Evolutionary conservation across 768 basidiomycete genomes (phyloP), one percentile per base, ranked within the genome.

Genomic region (Xerocomus spinulosus): DNA sequence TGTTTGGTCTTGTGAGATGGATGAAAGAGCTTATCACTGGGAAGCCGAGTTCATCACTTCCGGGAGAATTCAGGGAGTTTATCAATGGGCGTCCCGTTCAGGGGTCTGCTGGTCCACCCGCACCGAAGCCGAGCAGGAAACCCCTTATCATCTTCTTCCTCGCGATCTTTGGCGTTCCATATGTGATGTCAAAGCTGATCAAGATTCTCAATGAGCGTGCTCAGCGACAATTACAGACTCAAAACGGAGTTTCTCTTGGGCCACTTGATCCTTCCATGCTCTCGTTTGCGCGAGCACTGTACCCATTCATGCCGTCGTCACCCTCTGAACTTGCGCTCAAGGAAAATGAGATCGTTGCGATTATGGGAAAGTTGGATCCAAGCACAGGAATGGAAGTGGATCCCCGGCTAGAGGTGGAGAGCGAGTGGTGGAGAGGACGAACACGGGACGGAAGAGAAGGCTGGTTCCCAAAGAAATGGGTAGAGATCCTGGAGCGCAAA

Each of bases 401-500:
- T 53, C 81, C 83, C 3, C 69, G 85, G 20, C 70, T 83, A 17
- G 74, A 82, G 45, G 63, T 71, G 21, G 70, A 73, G 47, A 80
- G 75, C 5, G 93, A 92, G 48, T 98, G 94, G 94, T 97, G 92
- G 93, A 85, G 82, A 65, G 94, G 94, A 1, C 77, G 94, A 38
- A 93, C 89, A 51, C 75, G 94, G 48, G 93, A 96, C 55, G 94
- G 94, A 0, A 75, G 85, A 55, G 83, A 89, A 56, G 94, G 94
- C 0, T 98, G 92, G 92, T 96, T 98, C 77, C 94, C 94, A 2
- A 78, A 73, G 49, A 92, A 87, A 55, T 94, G 87, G 79, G 91
- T 94, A 4, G 80, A 91, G 64, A 73, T 87, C 4, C 66, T 88
- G 47, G 81, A 76, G 59, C 72, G 77, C 59, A 64, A 60, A 57